Conservation (phyloP, 2,329 filamentous ascomycete genomes). For the Tolypocladium endophyticum region DNA sequence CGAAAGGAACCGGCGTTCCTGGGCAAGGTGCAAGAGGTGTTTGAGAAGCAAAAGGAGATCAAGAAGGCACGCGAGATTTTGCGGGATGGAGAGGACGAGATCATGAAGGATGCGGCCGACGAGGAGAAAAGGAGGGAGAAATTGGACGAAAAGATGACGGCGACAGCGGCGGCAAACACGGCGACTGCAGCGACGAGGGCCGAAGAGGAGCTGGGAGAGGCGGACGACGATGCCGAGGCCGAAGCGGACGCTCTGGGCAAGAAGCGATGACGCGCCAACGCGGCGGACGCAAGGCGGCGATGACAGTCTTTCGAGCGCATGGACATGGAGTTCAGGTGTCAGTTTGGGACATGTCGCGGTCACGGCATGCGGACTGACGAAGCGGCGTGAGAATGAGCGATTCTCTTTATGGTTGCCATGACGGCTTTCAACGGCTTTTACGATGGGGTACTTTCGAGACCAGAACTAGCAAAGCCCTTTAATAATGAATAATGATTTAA, state of each 20-base stretch:
- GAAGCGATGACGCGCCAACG: conserved; percentile 19
- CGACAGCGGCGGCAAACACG: background rate
- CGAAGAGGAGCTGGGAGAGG: conserved; percentile 42
- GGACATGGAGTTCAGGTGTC: background rate
- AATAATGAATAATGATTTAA: background rate
- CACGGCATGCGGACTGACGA: background rate
- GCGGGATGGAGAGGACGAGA: conserved; percentile 53
- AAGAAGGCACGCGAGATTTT: conserved; percentile 73
- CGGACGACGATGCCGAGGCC: conserved; percentile 37
- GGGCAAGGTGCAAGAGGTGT: conserved; percentile 79
- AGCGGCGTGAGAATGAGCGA: background rate
- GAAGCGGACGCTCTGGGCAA: conserved; percentile 29
- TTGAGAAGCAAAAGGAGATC: conserved; percentile 79
- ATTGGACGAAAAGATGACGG: conserved; percentile 8
- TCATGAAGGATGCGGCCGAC: conserved; percentile 41
- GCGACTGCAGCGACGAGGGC: conserved; percentile 15
- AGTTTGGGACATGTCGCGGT: background rate
- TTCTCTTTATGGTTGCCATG: background rate
- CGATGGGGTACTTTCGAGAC: background rate
- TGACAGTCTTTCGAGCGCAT: background rate
- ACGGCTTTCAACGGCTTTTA: background rate
- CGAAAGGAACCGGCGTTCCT: conserved; percentile 76
- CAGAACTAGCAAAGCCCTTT: background rate
- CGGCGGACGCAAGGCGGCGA: background rate
- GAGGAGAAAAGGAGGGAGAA: conserved; percentile 29